Evolutionary conservation across 2,329 filamentous ascomycete species (phyloP).

Genomic region (Aureobasidium pullulans): DNA sequence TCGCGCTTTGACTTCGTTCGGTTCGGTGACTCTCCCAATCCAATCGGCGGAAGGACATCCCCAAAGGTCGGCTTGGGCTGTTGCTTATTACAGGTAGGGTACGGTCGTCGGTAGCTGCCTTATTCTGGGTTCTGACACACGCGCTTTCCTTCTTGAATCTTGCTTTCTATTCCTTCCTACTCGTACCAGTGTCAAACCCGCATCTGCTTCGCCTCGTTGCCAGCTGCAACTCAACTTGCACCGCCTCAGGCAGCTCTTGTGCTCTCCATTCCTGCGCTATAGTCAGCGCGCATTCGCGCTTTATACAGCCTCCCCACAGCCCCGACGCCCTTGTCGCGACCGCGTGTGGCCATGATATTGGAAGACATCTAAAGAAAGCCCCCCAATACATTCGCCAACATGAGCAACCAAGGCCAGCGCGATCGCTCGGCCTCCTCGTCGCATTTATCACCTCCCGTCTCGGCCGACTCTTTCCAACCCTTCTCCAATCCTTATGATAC

Average conservation of each 20-base stretch:
- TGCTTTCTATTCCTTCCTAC: conserved; percentile 5
- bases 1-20: conserved; percentile 5
- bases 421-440: conserved; percentile 10
- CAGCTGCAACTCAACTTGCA: not conserved
- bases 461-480: conserved; percentile 4
- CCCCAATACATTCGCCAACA: not conserved
- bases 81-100: conserved; percentile 7
- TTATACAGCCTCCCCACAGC: conserved; percentile 13
- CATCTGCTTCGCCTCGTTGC: not conserved
- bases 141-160: not conserved
- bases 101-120: conserved; percentile 5
- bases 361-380: conserved; percentile 2
- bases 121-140: conserved; percentile 5
- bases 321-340: conserved; percentile 8
- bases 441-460: not conserved
- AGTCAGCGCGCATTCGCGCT: not conserved
- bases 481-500: conserved; percentile 1
- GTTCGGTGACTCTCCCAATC: not conserved
- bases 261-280: not conserved
- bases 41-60: conserved; percentile 8
- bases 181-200: not conserved
- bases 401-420: conserved; percentile 9
- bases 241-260: conserved; percentile 2
- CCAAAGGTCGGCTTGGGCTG: not conserved
- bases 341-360: conserved; percentile 8